Evolutionary conservation across 75 land plant genomes (phyloP), one percentile per base, ranked within the genome.

Genomic region (Selaginella tamariscina): DNA sequence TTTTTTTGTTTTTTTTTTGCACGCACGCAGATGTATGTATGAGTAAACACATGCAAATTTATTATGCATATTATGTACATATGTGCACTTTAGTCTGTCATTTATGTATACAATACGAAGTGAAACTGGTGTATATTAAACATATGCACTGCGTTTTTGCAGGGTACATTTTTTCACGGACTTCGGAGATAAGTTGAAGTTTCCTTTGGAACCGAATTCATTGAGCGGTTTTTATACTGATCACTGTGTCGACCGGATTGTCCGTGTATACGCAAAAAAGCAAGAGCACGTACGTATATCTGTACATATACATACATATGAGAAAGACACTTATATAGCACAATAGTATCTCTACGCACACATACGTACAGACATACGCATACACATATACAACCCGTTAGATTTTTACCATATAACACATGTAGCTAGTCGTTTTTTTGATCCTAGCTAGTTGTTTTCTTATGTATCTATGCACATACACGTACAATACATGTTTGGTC

Each of bases 251-350:
- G 95, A 94, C 70, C 81, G 75, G 65, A 89, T 94, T 30, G 96
- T 94, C 2, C 75, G 91, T 24, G 96, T 89, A 27, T 94, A 94
- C 75, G 67, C 98, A 0, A 89, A 87, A 70, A 89, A 87, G 68
- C 86, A 88, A 44, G 86, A 86, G 44, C 73, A 84, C 86, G 96
- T 89, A 67, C 13, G 82, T 84, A 5, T 39, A 39, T 15, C 11
- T 39, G 49, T 5, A 5, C 49, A 15, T 15, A 5, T 15, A 39
- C n/a, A n/a, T n/a, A n/a, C n/a, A n/a, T n/a, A n/a, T n/a, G n/a
- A n/a, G n/a, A n/a, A n/a, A n/a, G n/a, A n/a, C n/a, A n/a, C n/a
- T n/a, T n/a, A n/a, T n/a, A n/a, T n/a, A n/a, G n/a, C n/a, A n/a
- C n/a, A n/a, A n/a, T n/a, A n/a, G n/a, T n/a, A n/a, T n/a, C n/a